These are phyloP conservation scores for Clonostachys sp. DNA, from an alignment of 2,329 filamentous ascomycete species.

Conservation along the genomic window DNA sequence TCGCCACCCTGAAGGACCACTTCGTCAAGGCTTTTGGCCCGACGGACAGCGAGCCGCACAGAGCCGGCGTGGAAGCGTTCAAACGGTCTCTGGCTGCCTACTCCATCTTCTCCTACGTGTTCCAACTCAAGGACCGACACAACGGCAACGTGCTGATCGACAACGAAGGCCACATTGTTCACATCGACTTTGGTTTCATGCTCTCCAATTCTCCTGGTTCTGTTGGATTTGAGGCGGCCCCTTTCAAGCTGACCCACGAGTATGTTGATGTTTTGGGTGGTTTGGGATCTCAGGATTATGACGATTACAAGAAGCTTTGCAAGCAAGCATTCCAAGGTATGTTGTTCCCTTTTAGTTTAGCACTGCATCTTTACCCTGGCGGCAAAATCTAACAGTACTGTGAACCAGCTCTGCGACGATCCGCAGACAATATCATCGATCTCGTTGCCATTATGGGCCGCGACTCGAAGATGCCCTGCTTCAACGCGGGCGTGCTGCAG, in stretches of 20 bases:
- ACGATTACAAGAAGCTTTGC: conserved; percentile 73
- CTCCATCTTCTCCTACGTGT: conserved; percentile 77
- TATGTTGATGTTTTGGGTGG: conserved; percentile 82
- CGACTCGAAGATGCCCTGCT: conserved; percentile 82
- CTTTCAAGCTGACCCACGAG: conserved; percentile 82
- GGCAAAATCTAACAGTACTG: conserved; percentile 6
- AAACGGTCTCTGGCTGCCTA: conserved; percentile 80
- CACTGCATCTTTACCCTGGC: neutral
- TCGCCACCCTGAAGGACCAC: conserved; percentile 77
- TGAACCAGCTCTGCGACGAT: conserved; percentile 61
- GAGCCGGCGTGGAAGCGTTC: conserved; percentile 71
- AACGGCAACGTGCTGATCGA: conserved; percentile 86
- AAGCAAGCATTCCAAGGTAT: conserved; percentile 79
- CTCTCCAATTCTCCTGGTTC: conserved; percentile 80
- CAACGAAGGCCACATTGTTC: conserved; percentile 80
- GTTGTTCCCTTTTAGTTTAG: conserved; percentile 9
- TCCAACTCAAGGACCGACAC: conserved; percentile 82
- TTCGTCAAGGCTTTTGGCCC: conserved; percentile 76
- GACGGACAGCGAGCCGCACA: conserved; percentile 64
- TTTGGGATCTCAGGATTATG: conserved; percentile 62
- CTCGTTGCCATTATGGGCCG: conserved; percentile 81
- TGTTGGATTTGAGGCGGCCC: conserved; percentile 81
- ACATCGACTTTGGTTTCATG: conserved; percentile 91
- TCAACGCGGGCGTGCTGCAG: conserved; percentile 66
- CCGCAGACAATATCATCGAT: conserved; percentile 77